phyloP scores from a whole-genome alignment of 352 stramenopile species.

The Phytophthora idaei region DNA sequence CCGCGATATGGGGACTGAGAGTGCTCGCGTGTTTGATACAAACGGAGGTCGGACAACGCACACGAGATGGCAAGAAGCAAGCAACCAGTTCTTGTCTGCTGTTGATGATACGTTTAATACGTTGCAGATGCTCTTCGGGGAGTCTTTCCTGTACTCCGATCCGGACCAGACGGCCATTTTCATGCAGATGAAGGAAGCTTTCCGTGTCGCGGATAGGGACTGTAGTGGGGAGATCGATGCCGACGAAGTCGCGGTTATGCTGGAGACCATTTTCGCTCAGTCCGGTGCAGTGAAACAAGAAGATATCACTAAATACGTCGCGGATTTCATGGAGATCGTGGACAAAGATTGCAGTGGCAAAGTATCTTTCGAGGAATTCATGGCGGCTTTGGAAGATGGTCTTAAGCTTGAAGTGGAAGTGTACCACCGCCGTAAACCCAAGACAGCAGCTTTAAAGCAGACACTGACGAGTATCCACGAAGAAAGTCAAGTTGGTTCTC shows the following conservation, averaged over 20 bases:
- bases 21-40: constrained; percentile 10
- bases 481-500: constrained; percentile 20
- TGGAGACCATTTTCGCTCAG: constrained; percentile 81
- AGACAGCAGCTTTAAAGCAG: constrained; percentile 29
- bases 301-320: constrained; percentile 75
- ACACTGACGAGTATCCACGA: constrained; percentile 49
- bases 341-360: constrained; percentile 66
- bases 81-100: constrained; percentile 51
- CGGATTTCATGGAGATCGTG: constrained; percentile 79
- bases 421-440: constrained; percentile 52
- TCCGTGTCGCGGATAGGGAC: constrained; percentile 77
- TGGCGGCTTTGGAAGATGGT: constrained; percentile 74
- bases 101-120: constrained; percentile 78
- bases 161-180: constrained; percentile 84
- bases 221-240: constrained; percentile 84
- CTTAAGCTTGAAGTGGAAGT: constrained; percentile 82
- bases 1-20: constrained; percentile 30
- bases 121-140: constrained; percentile 69
- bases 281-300: constrained; percentile 71
- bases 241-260: constrained; percentile 76
- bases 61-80: constrained; percentile 58
- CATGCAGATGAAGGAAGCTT: constrained; percentile 90
- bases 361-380: constrained; percentile 87
- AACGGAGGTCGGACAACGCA: constrained; percentile 32
- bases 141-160: constrained; percentile 75